A percentile compares a stretch with the other conserved stretches of the same genome.
phyloP scores from a whole-genome alignment of 2,329 filamentous ascomycete species.

The Fusarium sp. region DNA sequence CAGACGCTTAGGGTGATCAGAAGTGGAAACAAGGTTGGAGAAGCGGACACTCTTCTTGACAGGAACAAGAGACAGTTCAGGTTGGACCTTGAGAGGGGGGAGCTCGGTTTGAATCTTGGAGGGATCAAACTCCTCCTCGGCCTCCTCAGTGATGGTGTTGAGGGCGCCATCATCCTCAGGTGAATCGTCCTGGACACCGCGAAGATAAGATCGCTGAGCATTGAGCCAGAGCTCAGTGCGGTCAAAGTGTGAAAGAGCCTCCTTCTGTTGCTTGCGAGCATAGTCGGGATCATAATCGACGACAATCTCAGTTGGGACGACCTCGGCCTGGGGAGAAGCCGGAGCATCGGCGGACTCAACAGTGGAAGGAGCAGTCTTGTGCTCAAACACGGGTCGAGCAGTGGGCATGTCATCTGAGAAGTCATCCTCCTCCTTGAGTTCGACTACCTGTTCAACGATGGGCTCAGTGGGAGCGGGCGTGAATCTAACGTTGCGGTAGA shows the following conservation, averaged over 20 bases:
- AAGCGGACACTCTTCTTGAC: constrained; percentile 84
- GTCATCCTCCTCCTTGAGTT: constrained; percentile 64
- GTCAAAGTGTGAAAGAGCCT: constrained; percentile 80
- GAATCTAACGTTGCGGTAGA: constrained; percentile 55
- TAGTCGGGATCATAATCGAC: constrained; percentile 83
- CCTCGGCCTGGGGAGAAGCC: constrained; percentile 64
- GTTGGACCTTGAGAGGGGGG: constrained; percentile 30
- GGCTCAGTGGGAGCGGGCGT: constrained; percentile 56
- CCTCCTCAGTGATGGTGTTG: constrained; percentile 55
- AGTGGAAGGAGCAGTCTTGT: constrained; percentile 51
- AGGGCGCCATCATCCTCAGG: constrained; percentile 54
- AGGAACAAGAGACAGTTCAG: constrained; percentile 44
- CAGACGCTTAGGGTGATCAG: constrained; percentile 63
- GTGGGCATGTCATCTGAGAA: constrained; percentile 75
- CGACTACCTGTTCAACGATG: constrained; percentile 75
- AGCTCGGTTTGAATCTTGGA: constrained; percentile 48
- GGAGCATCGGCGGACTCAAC: constrained; percentile 52
- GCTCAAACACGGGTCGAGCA: constrained; percentile 64
- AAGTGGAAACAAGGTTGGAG: constrained; percentile 65
- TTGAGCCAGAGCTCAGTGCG: constrained; percentile 89
- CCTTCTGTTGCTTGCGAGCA: constrained; percentile 77
- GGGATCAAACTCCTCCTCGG: constrained; percentile 51
- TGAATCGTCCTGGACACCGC: constrained; percentile 69
- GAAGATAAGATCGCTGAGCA: constrained; percentile 83
- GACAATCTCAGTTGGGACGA: constrained; percentile 74